These are phyloP conservation scores for Coleophoma crateriformis DNA, from an alignment of 2,329 filamentous ascomycete genomes.

Conservation along the genomic window DNA sequence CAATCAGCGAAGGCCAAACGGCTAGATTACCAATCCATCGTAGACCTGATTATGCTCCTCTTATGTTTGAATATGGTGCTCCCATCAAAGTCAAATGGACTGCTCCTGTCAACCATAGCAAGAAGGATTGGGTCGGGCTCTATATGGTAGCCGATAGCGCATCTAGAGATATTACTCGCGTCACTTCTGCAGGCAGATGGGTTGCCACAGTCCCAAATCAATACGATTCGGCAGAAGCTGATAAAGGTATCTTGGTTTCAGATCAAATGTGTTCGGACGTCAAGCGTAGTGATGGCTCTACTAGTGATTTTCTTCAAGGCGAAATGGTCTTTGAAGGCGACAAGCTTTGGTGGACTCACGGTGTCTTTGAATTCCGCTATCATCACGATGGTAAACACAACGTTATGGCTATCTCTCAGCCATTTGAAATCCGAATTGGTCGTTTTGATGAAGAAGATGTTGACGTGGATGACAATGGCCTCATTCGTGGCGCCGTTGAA, in stretches of 20 bases:
- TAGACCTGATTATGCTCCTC: conserved; percentile 60
- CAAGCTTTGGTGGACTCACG: conserved; percentile 95
- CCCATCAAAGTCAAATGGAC: conserved; percentile 89
- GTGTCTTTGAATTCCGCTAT: conserved; percentile 94
- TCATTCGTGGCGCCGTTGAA: conserved; percentile 68
- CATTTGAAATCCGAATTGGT: conserved; percentile 83
- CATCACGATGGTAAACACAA: conserved; percentile 91
- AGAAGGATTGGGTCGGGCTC: conserved; percentile 90
- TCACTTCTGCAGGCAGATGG: conserved; percentile 87
- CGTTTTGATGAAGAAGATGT: conserved; percentile 75
- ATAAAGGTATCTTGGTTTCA: conserved; percentile 68
- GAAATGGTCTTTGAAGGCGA: conserved; percentile 87
- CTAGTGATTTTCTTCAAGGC: conserved; percentile 61
- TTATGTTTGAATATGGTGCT: conserved; percentile 82
- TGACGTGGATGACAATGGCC: conserved; percentile 47
- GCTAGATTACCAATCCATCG: conserved; percentile 61
- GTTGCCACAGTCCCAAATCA: conserved; percentile 70
- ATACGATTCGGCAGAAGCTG: conserved; percentile 70
- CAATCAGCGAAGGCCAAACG: conserved; percentile 67
- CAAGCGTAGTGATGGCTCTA: conserved; percentile 38
- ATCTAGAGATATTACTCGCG: conserved; percentile 75
- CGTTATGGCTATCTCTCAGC: conserved; percentile 88
- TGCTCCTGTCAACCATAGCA: conserved; percentile 80
- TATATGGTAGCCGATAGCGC: conserved; percentile 95
- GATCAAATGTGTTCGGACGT: conserved; percentile 51